A percentile compares a stretch with the other conserved stretches of the same genome.
These are phyloP conservation scores for Talaromyces ruber DNA, from an alignment of 495 filamentous ascomycete species.

Conservation along the genomic window DNA sequence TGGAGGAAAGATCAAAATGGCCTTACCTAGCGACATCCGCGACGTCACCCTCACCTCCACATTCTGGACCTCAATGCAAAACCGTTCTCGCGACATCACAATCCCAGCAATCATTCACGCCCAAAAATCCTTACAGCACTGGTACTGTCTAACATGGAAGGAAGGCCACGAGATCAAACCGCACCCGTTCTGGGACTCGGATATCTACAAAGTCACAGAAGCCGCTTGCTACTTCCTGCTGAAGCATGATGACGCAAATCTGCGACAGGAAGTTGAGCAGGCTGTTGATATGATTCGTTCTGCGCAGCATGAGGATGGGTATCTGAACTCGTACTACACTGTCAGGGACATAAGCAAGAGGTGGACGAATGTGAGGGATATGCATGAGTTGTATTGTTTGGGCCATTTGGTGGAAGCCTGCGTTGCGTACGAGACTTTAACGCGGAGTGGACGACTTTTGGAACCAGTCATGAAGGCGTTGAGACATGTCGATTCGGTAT, in stretches of 20 bases:
- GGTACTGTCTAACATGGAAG: slow-evolving; percentile 6
- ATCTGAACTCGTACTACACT: slow-evolving; percentile 52
- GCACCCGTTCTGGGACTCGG: slow-evolving; percentile 40
- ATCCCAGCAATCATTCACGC: slow-evolving; percentile 6
- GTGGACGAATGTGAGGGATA: slow-evolving; percentile 50
- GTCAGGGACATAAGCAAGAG: slow-evolving; percentile 41
- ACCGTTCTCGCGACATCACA: slow-evolving; percentile 1
- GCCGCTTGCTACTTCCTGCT: slow-evolving; percentile 47
- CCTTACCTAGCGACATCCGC: slow-evolving; percentile 1
- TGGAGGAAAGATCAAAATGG: not conserved
- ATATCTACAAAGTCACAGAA: slow-evolving; percentile 54
- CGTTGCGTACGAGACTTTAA: slow-evolving; percentile 41
- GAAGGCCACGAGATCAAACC: slow-evolving; percentile 4
- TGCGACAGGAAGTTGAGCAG: slow-evolving; percentile 45
- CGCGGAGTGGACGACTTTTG: slow-evolving; percentile 40
- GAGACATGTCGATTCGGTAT: slow-evolving; percentile 42
- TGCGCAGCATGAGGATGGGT: slow-evolving; percentile 49
- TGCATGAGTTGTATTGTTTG: slow-evolving; percentile 48
- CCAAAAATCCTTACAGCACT: not conserved
- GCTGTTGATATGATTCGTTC: slow-evolving; percentile 44
- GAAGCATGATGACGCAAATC: slow-evolving; percentile 32
- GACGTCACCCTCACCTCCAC: slow-evolving; percentile 3
- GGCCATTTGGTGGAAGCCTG: slow-evolving; percentile 55
- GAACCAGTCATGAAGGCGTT: slow-evolving; percentile 30
- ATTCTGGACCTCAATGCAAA: slow-evolving; percentile 5